Conservation (phyloP, 805 yeast genomes). For the Ogataea zsoltii region DNA sequence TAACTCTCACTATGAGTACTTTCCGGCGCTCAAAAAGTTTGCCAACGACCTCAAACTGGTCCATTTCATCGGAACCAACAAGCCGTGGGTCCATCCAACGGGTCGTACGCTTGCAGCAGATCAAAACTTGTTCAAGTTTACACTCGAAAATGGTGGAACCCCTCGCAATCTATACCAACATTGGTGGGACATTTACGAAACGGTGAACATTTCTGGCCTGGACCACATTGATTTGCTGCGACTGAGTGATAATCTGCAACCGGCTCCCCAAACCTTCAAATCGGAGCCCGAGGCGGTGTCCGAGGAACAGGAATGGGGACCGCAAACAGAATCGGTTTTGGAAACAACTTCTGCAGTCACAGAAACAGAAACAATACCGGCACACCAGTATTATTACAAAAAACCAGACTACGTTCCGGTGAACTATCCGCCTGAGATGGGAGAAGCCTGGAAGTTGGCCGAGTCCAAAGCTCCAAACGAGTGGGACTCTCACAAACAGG, state of each 20-base stretch:
- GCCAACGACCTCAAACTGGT: conserved; percentile 46
- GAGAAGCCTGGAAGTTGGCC: conserved; percentile 35
- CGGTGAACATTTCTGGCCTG: conserved; percentile 11
- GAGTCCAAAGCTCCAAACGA: conserved; percentile 24
- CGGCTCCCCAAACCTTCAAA: conserved; percentile 14
- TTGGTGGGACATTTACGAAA: conserved; percentile 35
- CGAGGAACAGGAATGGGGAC: background rate
- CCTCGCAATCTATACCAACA: conserved; percentile 23
- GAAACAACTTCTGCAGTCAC: no score
- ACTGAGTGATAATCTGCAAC: conserved; percentile 22
- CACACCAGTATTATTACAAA: conserved; percentile 22
- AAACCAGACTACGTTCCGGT: conserved; percentile 29
- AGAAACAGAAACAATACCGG: conserved; percentile 3
- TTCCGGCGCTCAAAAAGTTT: conserved; percentile 35
- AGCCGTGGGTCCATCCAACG: conserved; percentile 31
- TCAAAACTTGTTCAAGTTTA: conserved; percentile 14
- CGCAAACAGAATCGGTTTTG: conserved; percentile 1
- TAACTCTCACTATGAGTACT: conserved; percentile 35
- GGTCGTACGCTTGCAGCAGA: conserved; percentile 10
- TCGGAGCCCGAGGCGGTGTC: background rate
- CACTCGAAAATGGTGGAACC: conserved; percentile 5
- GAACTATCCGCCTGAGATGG: conserved; percentile 23
- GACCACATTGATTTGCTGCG: conserved; percentile 23
- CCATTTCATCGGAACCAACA: conserved; percentile 73
- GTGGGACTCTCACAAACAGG: conserved; percentile 19